Base-by-base conservation (phyloP, 2,329 filamentous ascomycete species). In the Fusarium albidum region DNA sequence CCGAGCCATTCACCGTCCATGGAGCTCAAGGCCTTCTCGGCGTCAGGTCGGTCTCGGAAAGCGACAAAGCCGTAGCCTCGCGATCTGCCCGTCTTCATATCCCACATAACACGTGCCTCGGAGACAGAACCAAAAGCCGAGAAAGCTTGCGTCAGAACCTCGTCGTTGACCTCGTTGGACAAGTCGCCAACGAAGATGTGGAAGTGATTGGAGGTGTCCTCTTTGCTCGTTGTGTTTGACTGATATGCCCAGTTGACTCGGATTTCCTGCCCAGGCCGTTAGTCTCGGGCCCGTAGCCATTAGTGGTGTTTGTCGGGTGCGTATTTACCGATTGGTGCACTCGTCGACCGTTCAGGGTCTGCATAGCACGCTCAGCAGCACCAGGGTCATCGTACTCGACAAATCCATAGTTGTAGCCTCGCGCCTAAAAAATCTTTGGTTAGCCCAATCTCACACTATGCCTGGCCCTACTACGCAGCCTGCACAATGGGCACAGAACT, bases 1-100 rank as follows among this genome's bases (percentile, higher is more conserved):
- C 95, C 95, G 44, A 99, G 88, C 95, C 95, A 99, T 79, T 99
- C 95, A 59, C 95, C 95, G 70, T 99, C 95, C 95, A 99, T 99
- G 59, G 92, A 92, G 77, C 89, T 96, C 69, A 99, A 77, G 2
- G 95, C 94, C 77, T 97, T 96, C 75, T 99, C 95, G 25, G 95
- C 95, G 69, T 99, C 95, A 29, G 85, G 79, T 60, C 94, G 91
- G 60, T 99, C 95, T 59, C 94, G 90, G 84, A 96, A 99, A 42
- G 95, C 95, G 65, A 98, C 94, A 71, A 99, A 99, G 11, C 95
- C 95, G 71, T 99, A 99, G 55, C 95, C 95, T 72, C 95, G 91
- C 64, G 95, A 98, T 61, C 95, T 89, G 64, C 95, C 95, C 29
- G 95, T 99, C 84, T 99, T 99, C 95, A 99, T 99, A 75, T 99